Evolutionary conservation across 805 yeast species (phyloP).

Genomic region (Metschnikowia continentalis): DNA sequence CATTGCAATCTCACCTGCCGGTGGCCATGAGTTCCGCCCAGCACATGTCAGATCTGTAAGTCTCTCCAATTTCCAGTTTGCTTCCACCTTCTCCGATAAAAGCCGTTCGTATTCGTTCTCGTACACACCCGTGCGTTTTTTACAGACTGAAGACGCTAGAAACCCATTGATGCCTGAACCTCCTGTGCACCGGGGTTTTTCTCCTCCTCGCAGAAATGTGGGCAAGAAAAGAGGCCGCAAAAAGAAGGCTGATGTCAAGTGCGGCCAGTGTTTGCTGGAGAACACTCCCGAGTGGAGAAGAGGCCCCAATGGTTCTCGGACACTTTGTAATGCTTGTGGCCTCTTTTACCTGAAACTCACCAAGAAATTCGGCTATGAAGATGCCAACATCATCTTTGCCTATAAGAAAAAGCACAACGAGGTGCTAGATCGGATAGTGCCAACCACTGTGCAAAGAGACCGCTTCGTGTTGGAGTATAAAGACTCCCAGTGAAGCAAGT

Average conservation of each 20-base stretch:
- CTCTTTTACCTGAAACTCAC: constrained; percentile 62
- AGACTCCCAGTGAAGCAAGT: background rate
- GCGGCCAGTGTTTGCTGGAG: constrained; percentile 19
- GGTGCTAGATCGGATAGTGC: constrained; percentile 15
- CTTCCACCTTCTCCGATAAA: background rate
- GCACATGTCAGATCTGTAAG: background rate
- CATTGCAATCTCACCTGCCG: background rate
- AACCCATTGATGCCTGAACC: background rate
- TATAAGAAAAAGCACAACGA: constrained; percentile 14
- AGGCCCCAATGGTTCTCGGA: constrained; percentile 80
- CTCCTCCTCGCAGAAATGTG: background rate
- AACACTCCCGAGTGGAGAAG: constrained; percentile 90
- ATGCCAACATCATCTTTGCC: constrained; percentile 28
- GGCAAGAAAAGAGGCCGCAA: constrained; percentile 18
- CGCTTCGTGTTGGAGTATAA: constrained; percentile 6
- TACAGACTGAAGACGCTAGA: background rate
- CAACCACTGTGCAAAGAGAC: constrained; percentile 12
- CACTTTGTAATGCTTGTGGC: constrained; percentile 92
- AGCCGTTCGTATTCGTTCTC: background rate
- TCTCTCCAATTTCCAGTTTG: constrained; percentile 1
- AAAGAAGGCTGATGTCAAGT: constrained; percentile 15
- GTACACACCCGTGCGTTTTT: background rate
- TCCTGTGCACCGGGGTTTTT: background rate
- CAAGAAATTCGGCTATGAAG: constrained; percentile 42
- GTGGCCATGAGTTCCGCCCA: background rate